Conservation (phyloP, 108 stramenopile genomes). For the Hondaea fermentalgiana region DNA sequence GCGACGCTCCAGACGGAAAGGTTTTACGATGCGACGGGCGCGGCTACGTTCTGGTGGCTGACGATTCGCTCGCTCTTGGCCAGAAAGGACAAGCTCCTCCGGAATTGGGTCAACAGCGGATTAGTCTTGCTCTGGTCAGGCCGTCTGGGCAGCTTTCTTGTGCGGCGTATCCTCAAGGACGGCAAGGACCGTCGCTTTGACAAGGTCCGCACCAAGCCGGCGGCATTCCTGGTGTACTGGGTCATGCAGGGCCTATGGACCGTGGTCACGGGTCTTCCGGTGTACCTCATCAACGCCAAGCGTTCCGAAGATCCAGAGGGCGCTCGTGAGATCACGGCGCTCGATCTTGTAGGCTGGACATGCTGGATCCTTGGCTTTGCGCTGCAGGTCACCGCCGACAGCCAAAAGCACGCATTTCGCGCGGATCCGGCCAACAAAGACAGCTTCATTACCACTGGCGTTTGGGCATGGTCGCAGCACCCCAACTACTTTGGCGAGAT, state of each 20-base stretch:
- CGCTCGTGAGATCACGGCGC: background rate
- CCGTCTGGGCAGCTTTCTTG: background rate
- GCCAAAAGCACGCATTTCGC: background rate
- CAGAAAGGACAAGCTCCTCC: background rate
- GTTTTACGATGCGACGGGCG: background rate
- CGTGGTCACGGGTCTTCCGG: background rate
- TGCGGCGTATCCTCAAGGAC: background rate
- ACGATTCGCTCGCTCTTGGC: background rate
- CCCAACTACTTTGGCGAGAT: conserved; percentile 17
- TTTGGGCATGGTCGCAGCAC: conserved; percentile 12
- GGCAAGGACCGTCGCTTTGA: conserved; percentile 5
- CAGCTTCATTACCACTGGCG: background rate
- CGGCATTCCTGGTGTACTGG: background rate
- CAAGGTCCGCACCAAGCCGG: background rate
- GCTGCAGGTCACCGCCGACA: background rate
- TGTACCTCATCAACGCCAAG: background rate
- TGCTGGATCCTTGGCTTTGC: background rate
- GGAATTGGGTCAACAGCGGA: background rate
- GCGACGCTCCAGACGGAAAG: background rate
- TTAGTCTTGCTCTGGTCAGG: background rate
- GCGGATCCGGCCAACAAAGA: background rate
- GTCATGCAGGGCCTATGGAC: background rate
- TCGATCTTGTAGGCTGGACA: background rate
- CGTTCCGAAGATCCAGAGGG: background rate
- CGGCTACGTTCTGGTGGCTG: background rate